Evolutionary conservation across 2,329 filamentous ascomycete species (phyloP).

Genomic region (Penicillium nordicum): DNA sequence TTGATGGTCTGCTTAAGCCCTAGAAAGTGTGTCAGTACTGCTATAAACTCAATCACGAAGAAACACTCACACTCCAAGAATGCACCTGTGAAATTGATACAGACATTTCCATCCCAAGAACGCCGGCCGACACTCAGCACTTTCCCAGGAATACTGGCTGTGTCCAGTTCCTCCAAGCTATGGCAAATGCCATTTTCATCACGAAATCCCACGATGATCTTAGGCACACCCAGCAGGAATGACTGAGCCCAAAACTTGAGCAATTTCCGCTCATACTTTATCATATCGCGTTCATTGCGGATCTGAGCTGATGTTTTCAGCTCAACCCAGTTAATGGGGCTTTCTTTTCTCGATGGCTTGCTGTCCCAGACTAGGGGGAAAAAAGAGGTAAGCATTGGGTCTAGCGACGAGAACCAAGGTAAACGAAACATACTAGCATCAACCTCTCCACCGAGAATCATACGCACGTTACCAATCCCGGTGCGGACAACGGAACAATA

Average conservation of each 20-base stretch:
- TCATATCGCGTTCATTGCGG: conserved; percentile 61
- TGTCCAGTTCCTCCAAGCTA: conserved; percentile 74
- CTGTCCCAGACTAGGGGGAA: conserved; percentile 68
- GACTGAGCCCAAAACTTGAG: conserved; percentile 97
- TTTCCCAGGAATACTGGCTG: conserved; percentile 70
- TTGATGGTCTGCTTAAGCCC: conserved; percentile 61
- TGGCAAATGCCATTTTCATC: conserved; percentile 68
- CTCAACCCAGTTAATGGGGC: conserved; percentile 87
- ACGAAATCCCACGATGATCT: conserved; percentile 86
- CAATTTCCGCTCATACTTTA: conserved; percentile 82
- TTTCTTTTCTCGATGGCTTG: conserved; percentile 63
- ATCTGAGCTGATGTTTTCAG: conserved; percentile 85
- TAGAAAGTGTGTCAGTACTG: conserved; percentile 31
- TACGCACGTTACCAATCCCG: conserved; percentile 68
- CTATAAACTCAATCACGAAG: background rate
- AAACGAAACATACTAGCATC: conserved; percentile 66
- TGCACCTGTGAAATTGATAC: conserved; percentile 80
- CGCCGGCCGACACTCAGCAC: conserved; percentile 64
- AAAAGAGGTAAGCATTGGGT: background rate
- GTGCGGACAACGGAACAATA: conserved; percentile 94
- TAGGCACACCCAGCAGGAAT: conserved; percentile 88
- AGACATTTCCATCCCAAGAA: conserved; percentile 87
- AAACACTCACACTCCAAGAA: conserved; percentile 69
- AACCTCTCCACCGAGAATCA: conserved; percentile 89
- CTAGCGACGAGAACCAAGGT: background rate